Percentiles rank a stretch among this genome's conserved stretches.
Conservation (phyloP, 2,329 filamentous ascomycete species). For the Fusarium poae region DNA sequence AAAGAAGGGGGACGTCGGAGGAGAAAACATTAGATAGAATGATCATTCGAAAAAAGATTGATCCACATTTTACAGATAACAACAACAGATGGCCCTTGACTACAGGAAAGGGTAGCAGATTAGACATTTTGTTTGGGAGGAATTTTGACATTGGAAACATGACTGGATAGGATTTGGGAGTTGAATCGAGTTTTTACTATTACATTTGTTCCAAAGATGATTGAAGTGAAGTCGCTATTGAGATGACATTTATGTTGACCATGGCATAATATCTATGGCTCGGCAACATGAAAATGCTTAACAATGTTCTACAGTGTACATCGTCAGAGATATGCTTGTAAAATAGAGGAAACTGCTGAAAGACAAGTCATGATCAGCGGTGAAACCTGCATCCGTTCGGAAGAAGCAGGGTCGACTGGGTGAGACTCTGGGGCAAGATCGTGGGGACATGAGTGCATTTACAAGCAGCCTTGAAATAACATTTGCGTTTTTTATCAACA, state of each 20-base stretch:
- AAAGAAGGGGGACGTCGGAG: constrained; percentile 26
- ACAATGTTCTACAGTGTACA: neutral
- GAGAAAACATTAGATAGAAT: constrained; percentile 22
- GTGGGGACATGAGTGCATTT: constrained; percentile 10
- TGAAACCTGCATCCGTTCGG: constrained; percentile 42
- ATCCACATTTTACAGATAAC: constrained; percentile 37
- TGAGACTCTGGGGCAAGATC: constrained; percentile 18
- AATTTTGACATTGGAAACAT: constrained; percentile 27
- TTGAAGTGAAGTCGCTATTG: neutral
- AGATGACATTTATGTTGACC: neutral
- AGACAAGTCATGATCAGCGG: constrained; percentile 33
- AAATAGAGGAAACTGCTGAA: neutral
- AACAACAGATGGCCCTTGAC: constrained; percentile 41
- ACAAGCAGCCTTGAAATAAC: neutral
- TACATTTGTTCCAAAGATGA: neutral
- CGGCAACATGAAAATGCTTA: neutral
- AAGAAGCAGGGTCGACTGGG: constrained; percentile 41
- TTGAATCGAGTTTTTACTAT: constrained; percentile 5
- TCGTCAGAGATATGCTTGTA: neutral
- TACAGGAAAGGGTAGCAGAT: constrained; percentile 50
- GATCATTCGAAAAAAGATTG: constrained; percentile 36
- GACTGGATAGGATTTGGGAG: constrained; percentile 7
- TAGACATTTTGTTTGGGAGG: constrained; percentile 41
- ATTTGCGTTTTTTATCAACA: neutral
- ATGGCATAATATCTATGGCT: neutral